These are phyloP conservation scores for Neoascochyta sp. DNA, from an alignment of 2,329 filamentous ascomycete genomes.

Conservation along the genomic window DNA sequence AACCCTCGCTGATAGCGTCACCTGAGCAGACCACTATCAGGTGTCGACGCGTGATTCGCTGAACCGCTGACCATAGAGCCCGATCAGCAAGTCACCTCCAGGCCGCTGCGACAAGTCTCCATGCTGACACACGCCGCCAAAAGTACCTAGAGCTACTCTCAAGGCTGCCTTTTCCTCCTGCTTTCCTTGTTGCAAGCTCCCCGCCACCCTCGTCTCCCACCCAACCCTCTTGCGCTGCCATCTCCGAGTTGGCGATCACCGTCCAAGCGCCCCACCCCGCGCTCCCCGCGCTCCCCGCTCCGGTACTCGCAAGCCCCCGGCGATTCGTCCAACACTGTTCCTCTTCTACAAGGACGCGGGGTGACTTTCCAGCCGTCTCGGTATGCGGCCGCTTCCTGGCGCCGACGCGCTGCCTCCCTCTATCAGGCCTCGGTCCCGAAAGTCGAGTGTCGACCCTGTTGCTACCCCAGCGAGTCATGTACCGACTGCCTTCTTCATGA, in stretches of 20 bases:
- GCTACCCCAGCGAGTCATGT: constrained; percentile 30
- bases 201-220: no score
- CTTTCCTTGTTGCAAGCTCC: no score
- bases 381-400: constrained; percentile 38
- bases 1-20: constrained; percentile 27
- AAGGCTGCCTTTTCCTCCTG: no score
- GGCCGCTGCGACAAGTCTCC: constrained; percentile 6
- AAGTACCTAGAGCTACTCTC: no score
- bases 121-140: no score
- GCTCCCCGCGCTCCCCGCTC: no score
- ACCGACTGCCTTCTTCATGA: constrained; percentile 59
- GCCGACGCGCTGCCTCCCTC: constrained; percentile 33
- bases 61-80: constrained; percentile 5
- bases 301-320: constrained; percentile 2
- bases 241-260: no score
- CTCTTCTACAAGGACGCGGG: no score
- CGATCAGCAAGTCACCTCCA: constrained; percentile 8
- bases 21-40: no score
- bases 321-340: background rate
- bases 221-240: no score
- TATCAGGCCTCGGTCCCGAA: constrained; percentile 35
- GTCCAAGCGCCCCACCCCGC: no score
- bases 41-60: constrained; percentile 11
- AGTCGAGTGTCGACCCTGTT: constrained; percentile 37
- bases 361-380: no score